Evolutionary conservation across 495 filamentous ascomycete genomes (phyloP), one percentile per base, ranked within the genome.

Genomic region (Aspergillus affinis): DNA sequence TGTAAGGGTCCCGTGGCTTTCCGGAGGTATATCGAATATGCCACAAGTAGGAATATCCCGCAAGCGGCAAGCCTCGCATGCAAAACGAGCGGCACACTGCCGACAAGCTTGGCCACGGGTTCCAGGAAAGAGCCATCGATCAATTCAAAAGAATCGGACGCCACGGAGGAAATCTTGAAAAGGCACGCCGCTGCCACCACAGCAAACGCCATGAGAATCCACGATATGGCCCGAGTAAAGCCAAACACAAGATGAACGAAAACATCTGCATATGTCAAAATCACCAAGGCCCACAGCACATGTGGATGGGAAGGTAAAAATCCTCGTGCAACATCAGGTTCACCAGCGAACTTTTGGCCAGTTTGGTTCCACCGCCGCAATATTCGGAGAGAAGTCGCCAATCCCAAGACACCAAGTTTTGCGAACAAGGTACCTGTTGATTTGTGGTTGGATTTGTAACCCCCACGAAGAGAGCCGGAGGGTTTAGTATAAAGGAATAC

Each of bases 311-410:
- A 68, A 36, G 84, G 74, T 20, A 97, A 76, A 63, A 89, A 88
- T 8, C 63, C 78, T 41, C 85, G 86, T 56, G 88, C 87, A 53
- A 97, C 94, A 67, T 97, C 93, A 51, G 91, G 84, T 52, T 88
- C 89, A 15, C 91, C 93, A 17, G 94, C 86, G 63, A 90, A 90
- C 61, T 99, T 99, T 64, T 97, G 92, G 21, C 94, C 94, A 0
- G 94, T 98, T 70, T 97, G 94, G 69, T 97, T 97, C 93, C 93
- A 99, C 44, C 86, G 80, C 48, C 90, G 77, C 47, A 87, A 65
- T 6, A 95, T 63, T 32, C 94, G 83, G 45, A 89, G 78, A 18
- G 81, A 63, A 9, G 78, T 58, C 12, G 67, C 60, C 7, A 79
- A 61, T 3, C 61, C 69, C 7, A 69, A 29, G 15, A 67, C 62